These are phyloP conservation scores for Tolypocladium endophyticum DNA, from an alignment of 2,329 filamentous ascomycete species.

Conservation along the genomic window DNA sequence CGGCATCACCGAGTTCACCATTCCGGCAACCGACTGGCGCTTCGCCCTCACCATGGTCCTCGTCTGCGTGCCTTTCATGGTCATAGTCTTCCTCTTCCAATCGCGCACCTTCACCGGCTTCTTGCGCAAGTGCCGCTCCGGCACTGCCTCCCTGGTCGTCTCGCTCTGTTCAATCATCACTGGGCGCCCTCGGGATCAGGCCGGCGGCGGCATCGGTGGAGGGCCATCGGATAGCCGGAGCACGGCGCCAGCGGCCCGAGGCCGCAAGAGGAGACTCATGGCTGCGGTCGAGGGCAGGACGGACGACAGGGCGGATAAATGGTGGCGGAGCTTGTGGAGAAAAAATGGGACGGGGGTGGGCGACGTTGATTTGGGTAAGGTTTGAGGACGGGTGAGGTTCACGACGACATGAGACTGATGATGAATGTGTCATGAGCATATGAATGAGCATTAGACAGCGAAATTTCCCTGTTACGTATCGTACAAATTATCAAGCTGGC, in stretches of 20 bases:
- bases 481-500: not conserved
- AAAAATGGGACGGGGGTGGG: not conserved
- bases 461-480: not conserved
- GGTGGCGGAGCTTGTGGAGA: constrained; percentile 2
- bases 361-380: constrained; percentile 3
- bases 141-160: not conserved
- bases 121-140: constrained; percentile 7
- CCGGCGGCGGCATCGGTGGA: not conserved
- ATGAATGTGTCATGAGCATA: not conserved
- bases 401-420: not conserved
- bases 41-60: constrained; percentile 53
- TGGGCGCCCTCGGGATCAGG: not conserved
- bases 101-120: constrained; percentile 24
- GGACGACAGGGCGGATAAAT: not conserved
- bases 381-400: not conserved
- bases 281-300: constrained; percentile 1
- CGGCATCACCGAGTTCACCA: constrained; percentile 37
- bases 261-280: constrained; percentile 9
- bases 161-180: not conserved
- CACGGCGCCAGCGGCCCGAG: not conserved
- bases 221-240: not conserved
- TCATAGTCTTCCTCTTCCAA: constrained; percentile 34
- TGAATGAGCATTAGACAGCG: not conserved
- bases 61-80: constrained; percentile 41
- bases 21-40: constrained; percentile 30